Evolutionary conservation across 441 rosid species (phyloP).

Genomic region (Populus hybrid): DNA sequence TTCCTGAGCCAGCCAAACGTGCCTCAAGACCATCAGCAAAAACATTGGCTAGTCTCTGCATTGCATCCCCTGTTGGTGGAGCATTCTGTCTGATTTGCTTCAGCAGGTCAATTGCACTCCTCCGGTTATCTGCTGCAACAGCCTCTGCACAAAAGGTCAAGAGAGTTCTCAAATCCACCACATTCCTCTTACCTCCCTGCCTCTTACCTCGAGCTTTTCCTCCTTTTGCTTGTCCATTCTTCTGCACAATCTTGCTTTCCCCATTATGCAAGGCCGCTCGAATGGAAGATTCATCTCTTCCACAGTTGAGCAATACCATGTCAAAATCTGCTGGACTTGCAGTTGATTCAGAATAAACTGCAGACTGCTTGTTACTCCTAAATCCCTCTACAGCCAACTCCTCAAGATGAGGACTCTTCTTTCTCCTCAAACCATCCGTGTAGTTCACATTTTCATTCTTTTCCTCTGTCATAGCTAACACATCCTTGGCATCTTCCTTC

Average conservation of each 20-base stretch:
- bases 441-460: constrained; percentile 27
- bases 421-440: constrained; percentile 27
- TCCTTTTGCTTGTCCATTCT: constrained; percentile 28
- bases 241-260: constrained; percentile 26
- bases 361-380: constrained; percentile 48
- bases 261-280: constrained; percentile 43
- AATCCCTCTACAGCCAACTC: constrained; percentile 29
- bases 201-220: constrained; percentile 42
- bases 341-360: constrained; percentile 31
- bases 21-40: constrained; percentile 85
- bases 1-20: constrained; percentile 68
- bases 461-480: constrained; percentile 15
- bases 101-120: constrained; percentile 53
- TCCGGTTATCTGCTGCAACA: constrained; percentile 50
- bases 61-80: constrained; percentile 68
- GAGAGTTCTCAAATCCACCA: constrained; percentile 56
- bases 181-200: constrained; percentile 31
- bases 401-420: constrained; percentile 41
- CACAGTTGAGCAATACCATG: constrained; percentile 40
- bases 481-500: constrained; percentile 22
- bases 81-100: constrained; percentile 67
- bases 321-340: constrained; percentile 50
- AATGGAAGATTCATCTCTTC: constrained; percentile 40
- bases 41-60: constrained; percentile 72
- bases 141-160: constrained; percentile 57